These are phyloP conservation scores for Aureobasidium sp. DNA, from an alignment of 2,329 filamentous ascomycete species.

Conservation along the genomic window DNA sequence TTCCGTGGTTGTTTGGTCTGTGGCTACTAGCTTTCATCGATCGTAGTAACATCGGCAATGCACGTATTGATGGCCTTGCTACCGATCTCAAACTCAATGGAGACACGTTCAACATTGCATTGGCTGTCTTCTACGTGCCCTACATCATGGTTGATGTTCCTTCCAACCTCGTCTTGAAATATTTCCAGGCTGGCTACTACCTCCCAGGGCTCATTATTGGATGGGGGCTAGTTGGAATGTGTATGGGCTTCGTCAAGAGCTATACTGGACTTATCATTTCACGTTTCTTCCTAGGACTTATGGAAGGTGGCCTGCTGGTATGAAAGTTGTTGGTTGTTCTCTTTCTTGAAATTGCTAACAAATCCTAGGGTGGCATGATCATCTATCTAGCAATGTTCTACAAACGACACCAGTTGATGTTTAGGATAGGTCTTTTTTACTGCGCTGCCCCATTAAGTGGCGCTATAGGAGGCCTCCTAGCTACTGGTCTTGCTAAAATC, in stretches of 20 bases:
- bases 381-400: conserved; percentile 38
- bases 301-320: conserved; percentile 32
- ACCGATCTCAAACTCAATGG: conserved; percentile 30
- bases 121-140: conserved; percentile 37
- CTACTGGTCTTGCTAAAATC: conserved; percentile 34
- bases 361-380: conserved; percentile 19
- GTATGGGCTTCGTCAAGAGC: conserved; percentile 34
- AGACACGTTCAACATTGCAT: conserved; percentile 31
- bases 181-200: conserved; percentile 33
- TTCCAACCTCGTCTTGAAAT: conserved; percentile 26
- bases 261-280: conserved; percentile 33
- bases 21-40: conserved; percentile 43
- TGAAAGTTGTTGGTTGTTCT: too few species aligned
- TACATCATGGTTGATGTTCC: conserved; percentile 31
- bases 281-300: conserved; percentile 33
- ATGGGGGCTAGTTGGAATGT: conserved; percentile 33
- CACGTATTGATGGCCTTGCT: conserved; percentile 33
- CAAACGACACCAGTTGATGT: conserved; percentile 31
- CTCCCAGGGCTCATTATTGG: conserved; percentile 30
- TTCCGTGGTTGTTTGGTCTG: conserved; percentile 38
- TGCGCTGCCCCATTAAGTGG: conserved; percentile 24
- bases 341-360: not conserved
- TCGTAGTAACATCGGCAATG: conserved; percentile 34
- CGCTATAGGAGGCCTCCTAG: conserved; percentile 35
- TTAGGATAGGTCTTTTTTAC: conserved; percentile 31